A percentile compares a stretch with the other conserved stretches of the same genome.
Evolutionary conservation across 2,329 filamentous ascomycete species (phyloP).

Genomic region (Diaporthe vexans): DNA sequence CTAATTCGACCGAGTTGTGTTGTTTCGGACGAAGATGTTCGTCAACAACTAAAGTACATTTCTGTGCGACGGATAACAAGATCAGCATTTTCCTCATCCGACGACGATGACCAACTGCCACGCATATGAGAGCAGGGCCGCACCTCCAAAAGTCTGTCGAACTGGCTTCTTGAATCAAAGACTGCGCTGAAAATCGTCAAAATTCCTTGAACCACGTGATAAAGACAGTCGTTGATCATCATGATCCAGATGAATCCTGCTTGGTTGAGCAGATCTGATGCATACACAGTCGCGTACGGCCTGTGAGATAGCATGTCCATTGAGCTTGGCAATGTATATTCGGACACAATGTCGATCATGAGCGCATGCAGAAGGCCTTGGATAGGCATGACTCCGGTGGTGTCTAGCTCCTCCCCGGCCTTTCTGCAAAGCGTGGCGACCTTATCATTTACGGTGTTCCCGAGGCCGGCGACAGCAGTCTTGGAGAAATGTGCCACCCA

Average conservation of each 20-base stretch:
- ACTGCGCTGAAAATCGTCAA: neutral
- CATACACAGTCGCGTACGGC: slow-evolving; percentile 12
- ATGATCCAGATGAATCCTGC: slow-evolving; percentile 6
- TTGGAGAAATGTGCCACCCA: slow-evolving; percentile 9
- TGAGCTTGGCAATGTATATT: neutral
- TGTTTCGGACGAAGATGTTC: neutral
- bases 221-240: slow-evolving; percentile 2
- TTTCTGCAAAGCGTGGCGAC: neutral
- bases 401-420: neutral
- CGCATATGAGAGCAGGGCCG: neutral
- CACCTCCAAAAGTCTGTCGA: slow-evolving; percentile 7
- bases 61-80: neutral
- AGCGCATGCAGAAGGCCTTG: slow-evolving; percentile 8
- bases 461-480: slow-evolving; percentile 1
- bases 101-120: neutral
- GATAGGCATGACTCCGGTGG: neutral
- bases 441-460: neutral
- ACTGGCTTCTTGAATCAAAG: neutral
- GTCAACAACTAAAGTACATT: slow-evolving; percentile 4
- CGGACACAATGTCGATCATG: slow-evolving; percentile 1
- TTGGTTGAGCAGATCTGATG: slow-evolving; percentile 3
- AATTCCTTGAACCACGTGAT: neutral
- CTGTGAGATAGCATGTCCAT: slow-evolving; percentile 4
- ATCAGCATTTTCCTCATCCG: neutral
- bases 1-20: neutral